Evolutionary conservation across 2,329 filamentous ascomycete species (phyloP), one percentile per base, ranked within the genome.

Genomic region (Microthyrium microscopicum): DNA sequence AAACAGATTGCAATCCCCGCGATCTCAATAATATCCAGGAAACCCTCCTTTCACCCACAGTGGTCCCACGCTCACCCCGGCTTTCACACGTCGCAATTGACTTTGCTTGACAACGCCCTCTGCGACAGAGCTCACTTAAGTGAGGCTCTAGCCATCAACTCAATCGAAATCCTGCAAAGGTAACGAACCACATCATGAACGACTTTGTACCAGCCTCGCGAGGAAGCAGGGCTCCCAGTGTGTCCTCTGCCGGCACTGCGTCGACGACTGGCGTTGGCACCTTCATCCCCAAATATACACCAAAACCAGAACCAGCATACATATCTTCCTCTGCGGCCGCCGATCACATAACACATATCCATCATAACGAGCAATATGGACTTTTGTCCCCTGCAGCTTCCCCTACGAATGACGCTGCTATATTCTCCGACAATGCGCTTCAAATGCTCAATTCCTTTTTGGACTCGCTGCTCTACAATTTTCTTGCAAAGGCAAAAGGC

Each of bases 401-500:
- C 24, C 45, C 47, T 1, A 68, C 70, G 4, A 66, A 67, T 37
- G 76, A 80, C 43, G 72, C 76, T 13, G 79, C 79, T 13, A 52
- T 77, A 31, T 79, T 93, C 37, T 77, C 83, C 1, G 62, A 68
- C 2, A 66, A 69, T 19, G 81, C 89, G 1, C 61, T 95, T 24
- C 65, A 67, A 26, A 68, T 92, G 7, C 70, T 94, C 49, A 98
- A 98, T 57, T 74, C 70, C 46, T 98, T 98, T 50, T 70, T 98
- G 40, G 89, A 98, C 53, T 82, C 94, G 50, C 64, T 95, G 4
- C 68, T 98, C 5, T 93, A 85, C 61, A 87, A 82, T 48, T 79
- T 95, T 41, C 70, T 98, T n/a, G 72, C 74, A 18, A 62, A 72
- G 9, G 76, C 87, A 13, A 75, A 77, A 45, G 84, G 84, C 3